A percentile compares a stretch with the other conserved stretches of the same genome.
Conservation (phyloP, 495 filamentous ascomycete genomes). For the Margaritispora aquatica region DNA sequence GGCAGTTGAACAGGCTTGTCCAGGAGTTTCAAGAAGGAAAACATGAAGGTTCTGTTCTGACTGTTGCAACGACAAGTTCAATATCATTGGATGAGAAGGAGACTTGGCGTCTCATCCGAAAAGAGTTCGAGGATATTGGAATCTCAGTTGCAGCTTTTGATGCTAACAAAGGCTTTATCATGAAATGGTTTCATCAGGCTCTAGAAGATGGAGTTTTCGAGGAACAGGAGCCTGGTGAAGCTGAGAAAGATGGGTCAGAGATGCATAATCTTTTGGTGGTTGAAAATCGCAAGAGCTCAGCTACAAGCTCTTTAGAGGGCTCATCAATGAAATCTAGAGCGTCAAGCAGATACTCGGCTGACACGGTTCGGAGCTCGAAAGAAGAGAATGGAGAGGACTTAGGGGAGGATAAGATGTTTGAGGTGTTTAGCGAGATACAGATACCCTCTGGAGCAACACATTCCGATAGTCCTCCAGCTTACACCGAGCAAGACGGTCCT, state of each 20-base stretch:
- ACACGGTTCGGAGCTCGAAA: too few species aligned
- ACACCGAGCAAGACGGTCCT: too few species aligned
- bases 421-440: too few species aligned
- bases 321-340: too few species aligned
- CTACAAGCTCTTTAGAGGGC: too few species aligned
- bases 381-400: too few species aligned
- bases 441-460: too few species aligned
- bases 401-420: too few species aligned
- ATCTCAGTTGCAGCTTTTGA: slow-evolving; percentile 32
- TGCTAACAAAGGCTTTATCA: slow-evolving; percentile 32
- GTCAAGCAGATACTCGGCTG: too few species aligned
- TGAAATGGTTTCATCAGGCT: slow-evolving; percentile 31
- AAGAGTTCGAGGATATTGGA: not conserved
- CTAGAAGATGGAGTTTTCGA: slow-evolving; percentile 18
- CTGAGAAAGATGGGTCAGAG: not conserved
- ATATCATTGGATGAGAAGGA: slow-evolving; percentile 15
- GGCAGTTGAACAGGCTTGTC: slow-evolving; percentile 1
- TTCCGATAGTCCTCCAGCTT: too few species aligned
- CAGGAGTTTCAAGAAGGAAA: slow-evolving; percentile 11
- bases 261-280: not conserved
- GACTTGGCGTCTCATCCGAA: slow-evolving; percentile 9
- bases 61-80: slow-evolving; percentile 7
- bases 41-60: slow-evolving; percentile 4
- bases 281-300: not conserved
- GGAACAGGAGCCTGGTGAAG: not conserved